A percentile compares a stretch with the other conserved stretches of the same genome.
Evolutionary conservation across 306 rosid genomes (phyloP).

Genomic region (Spatholobus suberectus): DNA sequence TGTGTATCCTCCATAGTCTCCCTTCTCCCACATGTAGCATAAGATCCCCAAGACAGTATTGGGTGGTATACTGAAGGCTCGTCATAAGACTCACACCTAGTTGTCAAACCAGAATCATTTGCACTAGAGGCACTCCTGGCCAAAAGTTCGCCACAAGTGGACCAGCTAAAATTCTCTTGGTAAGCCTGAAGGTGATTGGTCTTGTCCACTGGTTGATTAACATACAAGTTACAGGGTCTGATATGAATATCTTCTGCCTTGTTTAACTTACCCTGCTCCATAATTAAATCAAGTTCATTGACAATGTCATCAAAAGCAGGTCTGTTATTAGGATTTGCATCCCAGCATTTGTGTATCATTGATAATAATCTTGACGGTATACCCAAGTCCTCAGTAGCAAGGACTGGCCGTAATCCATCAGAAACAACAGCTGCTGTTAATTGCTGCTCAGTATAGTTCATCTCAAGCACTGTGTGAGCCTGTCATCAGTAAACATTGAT

Average conservation of each 20-base stretch:
- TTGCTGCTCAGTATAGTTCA: slow-evolving; percentile 95
- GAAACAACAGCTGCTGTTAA: slow-evolving; percentile 91
- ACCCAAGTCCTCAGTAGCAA: slow-evolving; percentile 68
- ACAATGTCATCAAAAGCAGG: slow-evolving; percentile 78
- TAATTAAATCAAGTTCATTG: slow-evolving; percentile 62
- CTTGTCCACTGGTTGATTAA: slow-evolving; percentile 46
- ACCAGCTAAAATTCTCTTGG: slow-evolving; percentile 79
- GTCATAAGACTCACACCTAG: slow-evolving; percentile 51
- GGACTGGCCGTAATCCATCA: slow-evolving; percentile 76
- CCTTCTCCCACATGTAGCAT: slow-evolving; percentile 91
- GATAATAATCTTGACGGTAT: slow-evolving; percentile 69
- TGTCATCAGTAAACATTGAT: slow-evolving; percentile 48
- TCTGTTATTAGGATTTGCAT: slow-evolving; percentile 68
- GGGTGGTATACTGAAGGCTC: slow-evolving; percentile 63
- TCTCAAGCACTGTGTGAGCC: slow-evolving; percentile 98
- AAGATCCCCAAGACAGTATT: slow-evolving; percentile 86
- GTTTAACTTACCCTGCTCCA: slow-evolving; percentile 55
- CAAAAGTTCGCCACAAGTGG: slow-evolving; percentile 64
- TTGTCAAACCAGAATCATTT: slow-evolving; percentile 46
- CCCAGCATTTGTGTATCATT: slow-evolving; percentile 83
- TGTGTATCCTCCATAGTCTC: slow-evolving; percentile 96
- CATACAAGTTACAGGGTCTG: slow-evolving; percentile 38
- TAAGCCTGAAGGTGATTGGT: slow-evolving; percentile 43
- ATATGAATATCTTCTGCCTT: slow-evolving; percentile 46
- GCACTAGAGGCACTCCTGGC: slow-evolving; percentile 51